These are phyloP conservation scores for Filobasidium floriforme DNA, from an alignment of 768 basidiomycete genomes.

Conservation along the genomic window DNA sequence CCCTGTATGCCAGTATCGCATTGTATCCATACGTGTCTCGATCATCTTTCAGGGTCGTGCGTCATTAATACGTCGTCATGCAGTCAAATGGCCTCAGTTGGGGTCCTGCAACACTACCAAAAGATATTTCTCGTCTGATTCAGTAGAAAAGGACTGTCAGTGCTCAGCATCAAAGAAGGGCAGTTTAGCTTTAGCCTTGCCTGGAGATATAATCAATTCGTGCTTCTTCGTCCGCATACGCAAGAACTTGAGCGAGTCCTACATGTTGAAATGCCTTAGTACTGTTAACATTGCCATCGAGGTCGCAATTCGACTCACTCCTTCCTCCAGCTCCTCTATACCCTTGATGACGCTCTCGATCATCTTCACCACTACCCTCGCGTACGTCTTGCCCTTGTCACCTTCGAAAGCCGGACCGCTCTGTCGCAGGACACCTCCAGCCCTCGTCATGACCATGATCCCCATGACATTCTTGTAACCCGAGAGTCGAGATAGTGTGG, in stretches of 20 bases:
- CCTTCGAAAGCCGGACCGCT: conserved; percentile 45
- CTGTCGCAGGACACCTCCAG: conserved; percentile 61
- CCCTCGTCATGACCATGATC: conserved; percentile 70
- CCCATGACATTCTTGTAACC: conserved; percentile 78
- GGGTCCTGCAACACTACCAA: conserved; percentile 52
- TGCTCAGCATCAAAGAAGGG: background rate
- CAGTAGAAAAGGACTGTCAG: conserved; percentile 52
- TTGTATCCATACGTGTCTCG: too few relatives aligned
- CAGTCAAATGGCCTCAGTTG: conserved; percentile 18
- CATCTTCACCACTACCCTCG: conserved; percentile 49
- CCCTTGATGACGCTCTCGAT: conserved; percentile 72
- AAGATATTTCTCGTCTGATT: conserved; percentile 65
- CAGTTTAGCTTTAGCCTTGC: conserved; percentile 48
- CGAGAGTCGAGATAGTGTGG: conserved; percentile 53
- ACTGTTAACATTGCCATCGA: background rate
- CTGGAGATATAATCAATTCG: conserved; percentile 89
- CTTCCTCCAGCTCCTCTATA: conserved; percentile 65
- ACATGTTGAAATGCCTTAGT: background rate
- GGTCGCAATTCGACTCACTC: conserved; percentile 46
- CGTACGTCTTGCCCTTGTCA: conserved; percentile 40
- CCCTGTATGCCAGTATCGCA: too few relatives aligned
- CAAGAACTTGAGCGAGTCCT: conserved; percentile 85
- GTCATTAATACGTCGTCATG: conserved; percentile 7
- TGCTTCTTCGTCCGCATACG: conserved; percentile 83
- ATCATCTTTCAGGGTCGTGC: background rate